Percentiles rank a stretch among this genome's conserved stretches.
These are phyloP conservation scores for Ceratonia siliqua DNA, from an alignment of 306 rosid species.

Conservation along the genomic window DNA sequence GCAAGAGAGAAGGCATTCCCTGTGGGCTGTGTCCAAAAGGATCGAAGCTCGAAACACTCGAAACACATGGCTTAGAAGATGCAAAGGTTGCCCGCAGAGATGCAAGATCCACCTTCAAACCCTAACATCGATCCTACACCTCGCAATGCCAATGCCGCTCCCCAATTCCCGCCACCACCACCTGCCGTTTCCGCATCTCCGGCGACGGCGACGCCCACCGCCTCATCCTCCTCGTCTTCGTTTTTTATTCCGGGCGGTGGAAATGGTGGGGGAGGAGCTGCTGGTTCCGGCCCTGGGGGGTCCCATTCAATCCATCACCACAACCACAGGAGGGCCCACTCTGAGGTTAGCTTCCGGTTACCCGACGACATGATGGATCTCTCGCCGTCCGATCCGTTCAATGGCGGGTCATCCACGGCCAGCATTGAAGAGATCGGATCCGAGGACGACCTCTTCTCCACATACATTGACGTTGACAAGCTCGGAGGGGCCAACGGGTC, in stretches of 20 bases:
- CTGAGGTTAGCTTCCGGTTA: conserved; percentile 75
- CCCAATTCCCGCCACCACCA: conserved; percentile 31
- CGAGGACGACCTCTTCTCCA: conserved; percentile 91
- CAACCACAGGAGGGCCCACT: conserved; percentile 78
- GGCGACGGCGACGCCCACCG: conserved; percentile 35
- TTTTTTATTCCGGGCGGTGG: conserved; percentile 18
- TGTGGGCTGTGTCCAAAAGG: conserved; percentile 31
- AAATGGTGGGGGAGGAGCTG: conserved; percentile 19
- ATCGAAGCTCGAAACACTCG: conserved; percentile 23
- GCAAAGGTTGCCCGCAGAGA: conserved; percentile 35
- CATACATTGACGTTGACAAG: conserved; percentile 95
- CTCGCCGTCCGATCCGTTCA: conserved; percentile 76
- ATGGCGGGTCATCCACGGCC: conserved; percentile 82
- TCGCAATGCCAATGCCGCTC: conserved; percentile 21
- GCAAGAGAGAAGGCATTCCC: conserved; percentile 1
- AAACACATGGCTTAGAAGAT: conserved; percentile 36
- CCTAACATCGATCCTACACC: conserved; percentile 32
- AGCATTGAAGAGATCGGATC: conserved; percentile 94
- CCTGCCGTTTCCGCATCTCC: conserved; percentile 8
- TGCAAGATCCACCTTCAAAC: conserved; percentile 69
- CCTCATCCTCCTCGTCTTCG: conserved; percentile 28
- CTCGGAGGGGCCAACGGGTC: conserved; percentile 49
- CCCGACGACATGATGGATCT: conserved; percentile 82
- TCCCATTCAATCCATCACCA: conserved; percentile 19
- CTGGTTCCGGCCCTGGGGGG: conserved; percentile 16